Percentiles rank a stretch among this genome's conserved stretches.
Evolutionary conservation across 116 monocot genomes (phyloP).

Genomic region (Cymodocea nodosa): DNA sequence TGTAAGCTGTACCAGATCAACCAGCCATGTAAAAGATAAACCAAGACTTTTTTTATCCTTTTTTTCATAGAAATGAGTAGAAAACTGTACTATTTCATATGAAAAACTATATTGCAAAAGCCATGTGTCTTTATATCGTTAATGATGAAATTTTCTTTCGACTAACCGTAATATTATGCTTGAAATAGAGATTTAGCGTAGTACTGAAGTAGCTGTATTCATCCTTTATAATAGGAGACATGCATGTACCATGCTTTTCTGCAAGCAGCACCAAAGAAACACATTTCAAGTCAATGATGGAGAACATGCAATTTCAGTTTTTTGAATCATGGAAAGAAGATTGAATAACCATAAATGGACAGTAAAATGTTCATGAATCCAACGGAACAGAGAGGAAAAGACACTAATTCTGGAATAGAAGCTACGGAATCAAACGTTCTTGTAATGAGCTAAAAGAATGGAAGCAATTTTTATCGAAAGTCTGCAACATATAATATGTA

Average conservation of each 20-base stretch:
- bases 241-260: constrained; percentile 97
- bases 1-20: no score
- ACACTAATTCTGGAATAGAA: no score
- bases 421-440: no score
- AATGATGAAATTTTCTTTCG: not conserved
- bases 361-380: no score
- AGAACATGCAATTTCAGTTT: not conserved
- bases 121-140: not conserved
- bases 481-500: no score
- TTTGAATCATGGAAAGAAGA: not conserved
- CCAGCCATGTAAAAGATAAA: no score
- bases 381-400: no score
- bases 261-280: constrained; percentile 10
- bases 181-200: constrained; percentile 62
- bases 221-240: constrained; percentile 60
- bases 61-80: no score
- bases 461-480: no score
- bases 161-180: constrained; percentile 89
- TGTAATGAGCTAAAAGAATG: no score
- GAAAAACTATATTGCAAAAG: not conserved
- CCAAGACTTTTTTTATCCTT: no score
- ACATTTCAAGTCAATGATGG: not conserved
- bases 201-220: constrained; percentile 75
- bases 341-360: no score
- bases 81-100: not conserved